phyloP scores from a whole-genome alignment of 108 stramenopile genomes.

The Skeletonema tropicum region DNA sequence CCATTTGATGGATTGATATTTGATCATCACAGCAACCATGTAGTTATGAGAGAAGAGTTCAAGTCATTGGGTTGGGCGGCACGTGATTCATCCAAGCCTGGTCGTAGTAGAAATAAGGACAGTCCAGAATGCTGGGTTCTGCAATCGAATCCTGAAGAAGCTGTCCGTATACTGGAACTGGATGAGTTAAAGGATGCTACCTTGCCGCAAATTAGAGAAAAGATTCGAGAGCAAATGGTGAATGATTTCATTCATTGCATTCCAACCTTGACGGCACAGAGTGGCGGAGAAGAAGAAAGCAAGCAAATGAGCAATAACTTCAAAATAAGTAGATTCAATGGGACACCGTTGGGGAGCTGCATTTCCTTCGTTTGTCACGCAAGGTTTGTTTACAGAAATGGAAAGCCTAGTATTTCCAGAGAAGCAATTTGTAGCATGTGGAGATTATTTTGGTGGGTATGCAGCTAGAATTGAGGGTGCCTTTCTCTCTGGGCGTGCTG shows the following conservation, averaged over 20 bases:
- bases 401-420: slow-evolving; percentile 14
- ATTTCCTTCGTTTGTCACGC: slow-evolving; percentile 23
- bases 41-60: background rate
- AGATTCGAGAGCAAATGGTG: slow-evolving; percentile 6
- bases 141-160: slow-evolving; percentile 27
- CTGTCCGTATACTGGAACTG: slow-evolving; percentile 6
- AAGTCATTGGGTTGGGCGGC: slow-evolving; percentile 37
- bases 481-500: slow-evolving; percentile 35
- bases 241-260: slow-evolving; percentile 18
- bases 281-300: background rate
- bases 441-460: slow-evolving; percentile 47
- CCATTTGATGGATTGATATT: slow-evolving; percentile 28
- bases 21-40: background rate
- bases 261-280: slow-evolving; percentile 5
- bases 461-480: slow-evolving; percentile 29
- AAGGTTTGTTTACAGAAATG: background rate
- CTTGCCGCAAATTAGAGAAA: slow-evolving; percentile 18
- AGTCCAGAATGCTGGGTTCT: slow-evolving; percentile 43
- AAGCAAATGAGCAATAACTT: background rate
- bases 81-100: slow-evolving; percentile 49
- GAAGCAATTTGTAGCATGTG: slow-evolving; percentile 37
- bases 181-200: background rate
- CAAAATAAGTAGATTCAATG: slow-evolving; percentile 10
- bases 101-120: slow-evolving; percentile 27
- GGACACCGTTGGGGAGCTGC: slow-evolving; percentile 49